Percentiles rank a stretch among this genome's conserved stretches.
Evolutionary conservation across 345 rosid genomes (phyloP).

Genomic region (Pugionium dolabratum): DNA sequence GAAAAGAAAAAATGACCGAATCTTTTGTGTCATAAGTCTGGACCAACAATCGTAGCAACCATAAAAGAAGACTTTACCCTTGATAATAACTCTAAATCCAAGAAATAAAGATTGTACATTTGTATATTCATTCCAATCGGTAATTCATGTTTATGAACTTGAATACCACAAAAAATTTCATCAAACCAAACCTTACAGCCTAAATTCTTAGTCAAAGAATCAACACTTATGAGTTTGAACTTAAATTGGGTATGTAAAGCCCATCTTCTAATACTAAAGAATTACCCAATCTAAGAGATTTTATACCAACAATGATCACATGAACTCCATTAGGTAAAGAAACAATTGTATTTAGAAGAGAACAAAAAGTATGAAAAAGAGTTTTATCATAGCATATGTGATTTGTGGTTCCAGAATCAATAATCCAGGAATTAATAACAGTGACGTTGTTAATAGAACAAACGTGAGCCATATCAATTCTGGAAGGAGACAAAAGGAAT

Average conservation of each 20-base stretch:
- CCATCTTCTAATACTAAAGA: rapidly evolving
- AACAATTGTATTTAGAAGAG: background rate
- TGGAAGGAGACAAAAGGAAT: background rate
- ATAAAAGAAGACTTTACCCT: background rate
- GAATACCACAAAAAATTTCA: background rate
- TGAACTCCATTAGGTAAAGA: background rate
- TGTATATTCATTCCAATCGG: conserved; percentile 12
- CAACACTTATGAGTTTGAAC: background rate
- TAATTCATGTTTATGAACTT: background rate
- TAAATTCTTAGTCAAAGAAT: background rate
- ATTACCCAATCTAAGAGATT: rapidly evolving
- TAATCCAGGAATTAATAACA: background rate
- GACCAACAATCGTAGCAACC: background rate
- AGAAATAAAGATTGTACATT: background rate
- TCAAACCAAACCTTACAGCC: background rate
- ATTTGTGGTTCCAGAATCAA: background rate
- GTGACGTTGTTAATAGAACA: background rate
- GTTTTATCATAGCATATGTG: background rate
- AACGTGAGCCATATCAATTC: background rate
- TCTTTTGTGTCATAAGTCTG: background rate
- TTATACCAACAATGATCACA: conserved; percentile 6
- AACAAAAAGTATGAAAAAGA: background rate
- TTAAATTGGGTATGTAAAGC: background rate
- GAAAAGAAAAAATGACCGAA: background rate
- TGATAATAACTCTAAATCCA: background rate